phyloP scores from a whole-genome alignment of 2,329 filamentous ascomycete genomes.

The Furcasterigmium furcatum region DNA sequence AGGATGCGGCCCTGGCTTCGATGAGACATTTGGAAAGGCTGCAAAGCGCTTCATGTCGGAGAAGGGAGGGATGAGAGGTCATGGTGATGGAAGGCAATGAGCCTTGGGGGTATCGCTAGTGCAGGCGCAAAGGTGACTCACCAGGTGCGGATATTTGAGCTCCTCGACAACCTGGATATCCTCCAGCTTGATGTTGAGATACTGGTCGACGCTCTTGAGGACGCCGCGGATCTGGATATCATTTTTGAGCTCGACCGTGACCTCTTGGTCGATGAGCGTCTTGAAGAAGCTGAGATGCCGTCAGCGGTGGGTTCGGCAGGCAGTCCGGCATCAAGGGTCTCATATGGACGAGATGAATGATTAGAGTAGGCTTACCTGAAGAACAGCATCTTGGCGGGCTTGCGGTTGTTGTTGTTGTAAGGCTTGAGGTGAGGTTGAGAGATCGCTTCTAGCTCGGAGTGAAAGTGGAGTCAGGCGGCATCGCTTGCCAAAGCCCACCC shows the following conservation, averaged over 20 bases:
- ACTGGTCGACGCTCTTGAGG: slow-evolving; percentile 97
- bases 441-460: background rate
- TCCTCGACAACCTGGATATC: slow-evolving; percentile 92
- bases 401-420: background rate
- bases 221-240: slow-evolving; percentile 96
- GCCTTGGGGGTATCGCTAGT: no score
- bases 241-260: slow-evolving; percentile 98
- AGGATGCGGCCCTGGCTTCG: no score
- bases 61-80: no score
- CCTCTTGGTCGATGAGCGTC: slow-evolving; percentile 93
- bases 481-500: no score
- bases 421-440: background rate
- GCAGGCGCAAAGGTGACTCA: no score
- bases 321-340: no score
- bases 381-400: slow-evolving; percentile 35
- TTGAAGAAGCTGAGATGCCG: slow-evolving; percentile 81
- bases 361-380: slow-evolving; percentile 30
- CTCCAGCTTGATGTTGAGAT: slow-evolving; percentile 98
- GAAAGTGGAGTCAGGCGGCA: background rate
- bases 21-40: no score
- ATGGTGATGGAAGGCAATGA: no score
- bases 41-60: no score
- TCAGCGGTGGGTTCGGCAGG: background rate
- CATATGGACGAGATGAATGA: background rate
- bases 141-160: slow-evolving; percentile 90